phyloP scores from a whole-genome alignment of 495 filamentous ascomycete species.

The Podospora anserina region DNA sequence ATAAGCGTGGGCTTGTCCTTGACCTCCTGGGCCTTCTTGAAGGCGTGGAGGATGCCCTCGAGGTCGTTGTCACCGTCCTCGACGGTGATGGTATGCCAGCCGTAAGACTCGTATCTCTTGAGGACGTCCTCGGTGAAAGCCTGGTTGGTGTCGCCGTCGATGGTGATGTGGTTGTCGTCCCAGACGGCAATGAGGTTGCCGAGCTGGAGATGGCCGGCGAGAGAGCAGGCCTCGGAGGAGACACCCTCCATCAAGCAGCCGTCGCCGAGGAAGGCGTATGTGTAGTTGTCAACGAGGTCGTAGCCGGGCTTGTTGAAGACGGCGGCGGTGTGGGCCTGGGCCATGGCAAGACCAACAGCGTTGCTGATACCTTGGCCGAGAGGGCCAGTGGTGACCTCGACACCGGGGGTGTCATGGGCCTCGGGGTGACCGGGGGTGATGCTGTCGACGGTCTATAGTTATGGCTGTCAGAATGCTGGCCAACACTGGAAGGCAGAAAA shows the following conservation, averaged over 20 bases:
- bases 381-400: conserved; percentile 97
- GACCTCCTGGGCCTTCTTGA: conserved; percentile 78
- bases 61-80: conserved; percentile 89
- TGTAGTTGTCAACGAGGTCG: conserved; percentile 92
- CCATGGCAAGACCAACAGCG: conserved; percentile 94
- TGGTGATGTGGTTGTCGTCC: conserved; percentile 96
- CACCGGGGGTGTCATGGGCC: conserved; percentile 89
- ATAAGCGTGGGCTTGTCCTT: conserved; percentile 96
- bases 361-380: conserved; percentile 95
- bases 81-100: conserved; percentile 89
- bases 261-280: conserved; percentile 94
- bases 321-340: conserved; percentile 83
- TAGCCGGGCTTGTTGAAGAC: conserved; percentile 97
- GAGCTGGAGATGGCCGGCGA: conserved; percentile 92
- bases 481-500: not conserved
- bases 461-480: conserved; percentile 17
- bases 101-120: conserved; percentile 95
- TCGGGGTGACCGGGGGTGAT: conserved; percentile 97
- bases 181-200: conserved; percentile 96
- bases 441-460: conserved; percentile 70
- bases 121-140: conserved; percentile 97
- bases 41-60: conserved; percentile 80
- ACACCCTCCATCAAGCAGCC: conserved; percentile 99
- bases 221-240: conserved; percentile 85
- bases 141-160: conserved; percentile 88